A percentile compares a stretch with the other conserved stretches of the same genome.
Conservation (phyloP, 331 rosid species). For the Pyracantha coccinea region DNA sequence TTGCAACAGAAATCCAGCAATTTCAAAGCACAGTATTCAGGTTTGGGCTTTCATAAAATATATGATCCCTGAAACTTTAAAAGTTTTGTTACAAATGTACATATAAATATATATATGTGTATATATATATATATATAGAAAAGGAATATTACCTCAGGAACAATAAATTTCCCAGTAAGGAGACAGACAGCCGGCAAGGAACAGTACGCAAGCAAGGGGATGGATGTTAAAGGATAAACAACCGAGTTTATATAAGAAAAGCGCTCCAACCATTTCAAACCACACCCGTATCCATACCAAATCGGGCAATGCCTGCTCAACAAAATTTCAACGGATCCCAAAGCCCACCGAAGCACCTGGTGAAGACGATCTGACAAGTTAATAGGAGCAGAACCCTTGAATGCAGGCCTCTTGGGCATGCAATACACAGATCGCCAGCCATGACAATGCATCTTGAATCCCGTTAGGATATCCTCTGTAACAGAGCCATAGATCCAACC, state of each 20-base stretch:
- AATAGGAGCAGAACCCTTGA: constrained; percentile 52
- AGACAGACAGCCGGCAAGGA: constrained; percentile 76
- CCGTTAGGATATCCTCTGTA: constrained; percentile 80
- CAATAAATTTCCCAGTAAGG: constrained; percentile 65
- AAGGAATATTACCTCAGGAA: constrained; percentile 57
- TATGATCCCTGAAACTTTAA: not conserved
- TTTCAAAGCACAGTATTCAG: not conserved
- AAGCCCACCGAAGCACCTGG: constrained; percentile 77
- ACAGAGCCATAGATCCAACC: constrained; percentile 93
- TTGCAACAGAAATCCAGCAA: not conserved
- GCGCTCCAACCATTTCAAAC: constrained; percentile 66
- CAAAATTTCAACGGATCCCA: constrained; percentile 77
- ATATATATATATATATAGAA: not conserved
- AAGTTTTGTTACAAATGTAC: not conserved
- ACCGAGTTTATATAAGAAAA: constrained; percentile 72
- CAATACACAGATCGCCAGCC: constrained; percentile 94
- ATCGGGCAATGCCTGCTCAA: constrained; percentile 82
- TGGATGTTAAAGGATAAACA: constrained; percentile 76
- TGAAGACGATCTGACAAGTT: constrained; percentile 56
- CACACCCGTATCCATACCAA: constrained; percentile 84
- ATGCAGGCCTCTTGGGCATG: constrained; percentile 63
- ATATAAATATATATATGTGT: no score
- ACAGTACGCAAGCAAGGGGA: constrained; percentile 76
- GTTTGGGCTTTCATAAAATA: not conserved
- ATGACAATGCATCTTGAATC: constrained; percentile 91